Percentiles rank a stretch among this genome's conserved stretches.
Evolutionary conservation across 257 asterid genomes (phyloP).

Genomic region (Orobanche coerulescens): DNA sequence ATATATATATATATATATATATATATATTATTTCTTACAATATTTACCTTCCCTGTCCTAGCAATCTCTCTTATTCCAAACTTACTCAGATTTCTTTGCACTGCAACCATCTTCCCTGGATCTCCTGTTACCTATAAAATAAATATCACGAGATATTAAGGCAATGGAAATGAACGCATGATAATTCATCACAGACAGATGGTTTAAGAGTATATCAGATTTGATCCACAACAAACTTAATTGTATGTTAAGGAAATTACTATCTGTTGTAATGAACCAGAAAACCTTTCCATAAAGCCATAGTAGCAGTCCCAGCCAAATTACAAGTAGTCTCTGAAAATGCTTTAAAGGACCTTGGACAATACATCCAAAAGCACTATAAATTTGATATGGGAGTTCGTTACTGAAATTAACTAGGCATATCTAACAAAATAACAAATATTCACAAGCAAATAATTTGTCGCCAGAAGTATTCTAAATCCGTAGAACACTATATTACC

Average conservation of each 20-base stretch:
- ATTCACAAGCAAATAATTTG: not conserved
- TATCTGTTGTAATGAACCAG: not conserved
- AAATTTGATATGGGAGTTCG: not conserved
- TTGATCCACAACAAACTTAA: not conserved
- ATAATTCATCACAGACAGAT: not conserved
- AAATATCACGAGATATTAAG: constrained; percentile 5
- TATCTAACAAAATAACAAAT: not conserved
- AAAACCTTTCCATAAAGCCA: not conserved
- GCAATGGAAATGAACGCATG: constrained; percentile 7
- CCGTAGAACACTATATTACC: not conserved
- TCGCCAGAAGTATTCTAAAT: not conserved
- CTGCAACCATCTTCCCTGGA: constrained; percentile 97
- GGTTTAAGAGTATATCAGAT: not conserved
- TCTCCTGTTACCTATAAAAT: constrained; percentile 82
- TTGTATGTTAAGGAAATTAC: not conserved
- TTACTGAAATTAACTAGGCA: not conserved
- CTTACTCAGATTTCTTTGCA: constrained; percentile 75
- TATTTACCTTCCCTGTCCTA: constrained; percentile 84
- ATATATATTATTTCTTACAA: not conserved
- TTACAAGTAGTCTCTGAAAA: not conserved
- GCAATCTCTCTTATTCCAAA: constrained; percentile 94
- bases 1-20: not conserved
- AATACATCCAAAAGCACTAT: not conserved
- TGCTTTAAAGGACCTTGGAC: not conserved
- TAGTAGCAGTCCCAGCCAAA: not conserved